A percentile compares a stretch with the other conserved stretches of the same genome.
phyloP scores from a whole-genome alignment of 129 eudicot genomes.

The Glebionis coronaria region DNA sequence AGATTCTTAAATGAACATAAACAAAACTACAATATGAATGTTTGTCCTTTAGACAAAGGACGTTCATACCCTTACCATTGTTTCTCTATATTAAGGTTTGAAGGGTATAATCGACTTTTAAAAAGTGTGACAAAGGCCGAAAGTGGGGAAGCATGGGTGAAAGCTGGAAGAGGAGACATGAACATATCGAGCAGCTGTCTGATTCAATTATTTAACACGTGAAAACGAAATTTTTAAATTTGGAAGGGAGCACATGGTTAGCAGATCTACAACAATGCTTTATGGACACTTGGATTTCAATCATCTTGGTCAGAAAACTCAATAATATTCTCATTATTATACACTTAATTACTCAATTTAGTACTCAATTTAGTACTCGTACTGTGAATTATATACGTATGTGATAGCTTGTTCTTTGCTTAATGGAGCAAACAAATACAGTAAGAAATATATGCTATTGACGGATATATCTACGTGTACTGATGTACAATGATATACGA shows the following conservation, averaged over 20 bases:
- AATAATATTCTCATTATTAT: background rate
- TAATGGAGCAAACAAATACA: too few species aligned
- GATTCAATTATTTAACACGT: conserved; percentile 25
- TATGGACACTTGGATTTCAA: conserved; percentile 11
- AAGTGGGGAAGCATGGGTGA: conserved; percentile 30
- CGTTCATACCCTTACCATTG: conserved; percentile 21
- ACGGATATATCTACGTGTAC: too few species aligned
- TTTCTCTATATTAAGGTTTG: background rate
- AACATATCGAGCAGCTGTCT: conserved; percentile 32
- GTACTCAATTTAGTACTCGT: background rate
- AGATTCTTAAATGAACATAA: conserved; percentile 2
- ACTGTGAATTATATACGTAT: background rate
- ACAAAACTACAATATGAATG: conserved; percentile 9
- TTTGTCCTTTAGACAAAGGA: conserved; percentile 17
- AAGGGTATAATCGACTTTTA: conserved; percentile 24
- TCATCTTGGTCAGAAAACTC: conserved; percentile 6
- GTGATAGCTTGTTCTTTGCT: background rate
- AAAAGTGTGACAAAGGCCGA: background rate
- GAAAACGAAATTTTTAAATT: conserved; percentile 31
- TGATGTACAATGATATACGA: too few species aligned
- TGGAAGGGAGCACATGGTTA: conserved; percentile 26
- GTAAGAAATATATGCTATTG: too few species aligned
- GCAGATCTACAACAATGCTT: conserved; percentile 23
- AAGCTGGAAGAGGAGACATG: conserved; percentile 38
- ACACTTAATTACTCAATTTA: background rate